Base-by-base conservation (phyloP, 805 yeast species). In the Jamesozyma piceae region DNA sequence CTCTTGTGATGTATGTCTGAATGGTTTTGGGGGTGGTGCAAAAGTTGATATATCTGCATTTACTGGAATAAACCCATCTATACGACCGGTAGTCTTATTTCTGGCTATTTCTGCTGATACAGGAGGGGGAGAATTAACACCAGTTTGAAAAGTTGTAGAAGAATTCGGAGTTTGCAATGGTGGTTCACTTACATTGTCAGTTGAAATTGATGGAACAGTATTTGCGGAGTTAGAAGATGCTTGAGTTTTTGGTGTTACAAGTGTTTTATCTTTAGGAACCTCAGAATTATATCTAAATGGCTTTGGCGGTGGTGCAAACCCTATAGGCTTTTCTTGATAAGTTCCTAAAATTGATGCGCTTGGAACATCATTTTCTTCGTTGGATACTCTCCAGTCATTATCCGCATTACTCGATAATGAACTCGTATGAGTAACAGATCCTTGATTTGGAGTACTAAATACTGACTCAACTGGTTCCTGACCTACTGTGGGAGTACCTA, bases 261-360 rank as follows among this genome's bases (percentile, higher is more conserved):
- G 28, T 24, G 28, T 6, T 11, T 24, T 24, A 8, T 30, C 33
- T 11, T 30, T 15, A 6, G 5, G 11, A n/a, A 6, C 15, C 15
- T 30, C 18, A 4, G 5, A 26, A 6, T 21, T 24, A 17, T 30
- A 14, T 30, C 33, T 30, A 17, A 39, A 39, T 34, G 43, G 43
- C 18, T 36, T 37, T 13, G 66, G 67, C 4, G 66, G 66, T 13
- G 67, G 66, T 15, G 60, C 61, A 32, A 52, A 60, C 49, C 39
- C 34, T 18, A 42, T 39, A 21, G 44, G 41, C 5, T 34, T 39
- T 20, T 15, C 47, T 19, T 29, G 20, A 29, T 47, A 44, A 14
- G 26, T 15, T 4, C 48, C 50, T 10, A 34, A 13, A 1, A 42
- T 27, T 11, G 40, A 19, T 9, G 43, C 41, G 5, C 19, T 15